Base-by-base conservation (phyloP, 495 filamentous ascomycete genomes). In the Thozetella sp. region DNA sequence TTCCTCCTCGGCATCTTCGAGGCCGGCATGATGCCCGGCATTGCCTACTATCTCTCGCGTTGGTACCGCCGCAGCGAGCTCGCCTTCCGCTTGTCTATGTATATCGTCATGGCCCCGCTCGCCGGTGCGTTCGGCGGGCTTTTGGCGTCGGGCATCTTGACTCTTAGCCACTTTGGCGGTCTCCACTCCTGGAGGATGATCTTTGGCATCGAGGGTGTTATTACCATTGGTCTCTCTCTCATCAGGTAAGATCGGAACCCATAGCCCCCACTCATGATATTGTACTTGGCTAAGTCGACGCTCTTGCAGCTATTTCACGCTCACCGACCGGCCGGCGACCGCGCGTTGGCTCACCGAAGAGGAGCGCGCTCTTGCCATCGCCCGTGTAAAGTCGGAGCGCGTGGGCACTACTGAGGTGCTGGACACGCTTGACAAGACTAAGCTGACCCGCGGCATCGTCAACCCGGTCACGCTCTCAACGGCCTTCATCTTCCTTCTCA, bases 51-150 rank as follows among this genome's bases (percentile, higher is more conserved):
- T 60, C 65, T 92, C 3, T 88, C 85, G 0, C 78, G 88, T 22
- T 92, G 88, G 88, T 92, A 91, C 61, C 79, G 86, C 19, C 79
- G 87, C 46, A 80, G 81, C 63, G 89, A 92, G 70, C 71, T 90
- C 11, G 80, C 85, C 3, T 88, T 89, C 70, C 84, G 88, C 71
- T 80, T 93, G 22, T 83, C 88, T 0, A 72, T 93, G 1, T 93
- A 91, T 73, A 89, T 92, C 64, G 88, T 87, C 46, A 88, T 86
- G 86, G 84, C 87, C 0, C 86, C 87, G 13, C 73, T 91, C 2
- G 86, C 87, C 0, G 88, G 88, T 25, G 88, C 88, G 0, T 91
- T 91, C 61, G 88, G 88, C 37, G 88, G 88, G 3, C 78, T 91
- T 26, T 67, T 90, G 1, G 88, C 88, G 6, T 88, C 85, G 3